Evolutionary conservation across 2,329 filamentous ascomycete genomes (phyloP).

Genomic region (Phyllosticta paracitricarpa): DNA sequence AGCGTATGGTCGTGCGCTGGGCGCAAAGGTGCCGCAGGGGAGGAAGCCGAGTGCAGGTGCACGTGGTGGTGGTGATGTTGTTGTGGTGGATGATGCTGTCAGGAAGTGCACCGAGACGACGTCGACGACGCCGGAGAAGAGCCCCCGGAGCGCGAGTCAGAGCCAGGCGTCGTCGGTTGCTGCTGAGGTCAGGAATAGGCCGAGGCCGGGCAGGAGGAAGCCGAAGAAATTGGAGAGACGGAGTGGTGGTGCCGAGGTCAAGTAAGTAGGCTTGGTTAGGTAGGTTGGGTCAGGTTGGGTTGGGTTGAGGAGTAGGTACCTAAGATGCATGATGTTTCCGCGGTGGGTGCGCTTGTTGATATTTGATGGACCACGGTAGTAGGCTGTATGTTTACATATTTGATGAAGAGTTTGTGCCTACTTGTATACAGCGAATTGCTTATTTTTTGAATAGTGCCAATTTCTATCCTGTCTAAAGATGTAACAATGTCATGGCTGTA

Average conservation of each 20-base stretch:
- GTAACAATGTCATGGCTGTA: no score
- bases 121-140: no score
- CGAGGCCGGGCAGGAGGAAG: constrained; percentile 21
- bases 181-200: constrained; percentile 4
- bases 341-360: no score
- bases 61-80: neutral
- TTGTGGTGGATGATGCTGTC: no score
- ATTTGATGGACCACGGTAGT: no score
- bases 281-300: neutral
- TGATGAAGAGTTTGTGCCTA: no score
- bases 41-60: neutral
- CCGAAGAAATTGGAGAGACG: constrained; percentile 28
- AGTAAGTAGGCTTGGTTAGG: neutral
- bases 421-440: no score
- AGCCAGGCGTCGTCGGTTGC: neutral
- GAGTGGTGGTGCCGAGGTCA: neutral
- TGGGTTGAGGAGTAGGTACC: neutral
- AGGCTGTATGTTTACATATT: no score
- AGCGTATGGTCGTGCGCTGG: neutral
- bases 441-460: no score
- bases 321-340: no score
- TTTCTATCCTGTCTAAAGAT: no score
- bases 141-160: no score
- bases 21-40: constrained; percentile 4
- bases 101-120: neutral